phyloP scores from a whole-genome alignment of 1,284 basidiomycete species.

The Puccinia hordei region DNA sequence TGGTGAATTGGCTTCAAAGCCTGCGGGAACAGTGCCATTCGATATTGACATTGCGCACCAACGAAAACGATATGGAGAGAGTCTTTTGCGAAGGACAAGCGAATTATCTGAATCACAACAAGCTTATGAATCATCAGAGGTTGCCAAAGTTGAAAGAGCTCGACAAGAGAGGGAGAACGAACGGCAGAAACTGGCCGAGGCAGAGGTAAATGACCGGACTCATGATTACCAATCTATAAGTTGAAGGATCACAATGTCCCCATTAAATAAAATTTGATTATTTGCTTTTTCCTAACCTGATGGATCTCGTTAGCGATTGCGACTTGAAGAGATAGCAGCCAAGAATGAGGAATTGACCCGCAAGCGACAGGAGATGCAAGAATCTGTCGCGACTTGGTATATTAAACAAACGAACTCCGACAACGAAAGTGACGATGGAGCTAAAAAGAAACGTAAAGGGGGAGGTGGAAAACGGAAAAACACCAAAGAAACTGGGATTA shows the following conservation, averaged over 20 bases:
- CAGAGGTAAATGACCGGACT: slow-evolving; percentile 24
- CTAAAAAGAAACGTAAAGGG: slow-evolving; percentile 51
- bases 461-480: slow-evolving; percentile 64
- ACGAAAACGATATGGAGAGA: slow-evolving; percentile 80
- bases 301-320: slow-evolving; percentile 14
- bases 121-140: slow-evolving; percentile 72
- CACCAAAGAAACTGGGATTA: slow-evolving; percentile 36
- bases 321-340: slow-evolving; percentile 36
- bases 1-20: slow-evolving; percentile 74
- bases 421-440: slow-evolving; percentile 37
- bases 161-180: slow-evolving; percentile 46
- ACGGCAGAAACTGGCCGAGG: slow-evolving; percentile 42
- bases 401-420: slow-evolving; percentile 30
- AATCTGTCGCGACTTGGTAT: slow-evolving; percentile 48
- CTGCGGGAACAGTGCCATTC: slow-evolving; percentile 74
- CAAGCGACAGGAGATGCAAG: slow-evolving; percentile 50
- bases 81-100: slow-evolving; percentile 74
- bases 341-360: slow-evolving; percentile 44
- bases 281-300: neutral
- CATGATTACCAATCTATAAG: neutral
- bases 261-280: neutral
- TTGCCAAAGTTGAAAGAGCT: slow-evolving; percentile 62
- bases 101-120: slow-evolving; percentile 70
- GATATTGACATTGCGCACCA: slow-evolving; percentile 82
- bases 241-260: neutral